These are phyloP conservation scores for Leucoagaricus sp. DNA, from an alignment of 1,284 basidiomycete species.

Conservation along the genomic window DNA sequence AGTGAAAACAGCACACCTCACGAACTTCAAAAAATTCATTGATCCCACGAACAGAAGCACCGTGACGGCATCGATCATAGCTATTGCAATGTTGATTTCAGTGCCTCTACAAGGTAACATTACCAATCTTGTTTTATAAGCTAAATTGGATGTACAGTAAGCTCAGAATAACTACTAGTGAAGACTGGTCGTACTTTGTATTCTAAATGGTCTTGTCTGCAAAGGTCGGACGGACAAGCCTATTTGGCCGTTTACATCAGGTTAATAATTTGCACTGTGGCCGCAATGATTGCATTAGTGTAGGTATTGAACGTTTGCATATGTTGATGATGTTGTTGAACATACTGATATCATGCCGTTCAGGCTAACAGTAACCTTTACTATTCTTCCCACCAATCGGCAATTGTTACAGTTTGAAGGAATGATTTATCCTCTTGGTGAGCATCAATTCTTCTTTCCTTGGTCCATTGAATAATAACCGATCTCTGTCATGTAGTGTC, in stretches of 20 bases:
- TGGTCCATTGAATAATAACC: background rate
- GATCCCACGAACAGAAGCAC: background rate
- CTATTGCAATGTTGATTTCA: background rate
- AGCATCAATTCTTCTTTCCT: background rate
- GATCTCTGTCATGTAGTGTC: background rate
- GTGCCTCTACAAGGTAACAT: background rate
- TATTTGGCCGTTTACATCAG: no score
- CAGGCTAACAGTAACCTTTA: background rate
- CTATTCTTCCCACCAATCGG: background rate
- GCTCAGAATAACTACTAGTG: no score
- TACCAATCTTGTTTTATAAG: background rate
- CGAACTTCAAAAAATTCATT: background rate
- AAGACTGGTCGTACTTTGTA: no score
- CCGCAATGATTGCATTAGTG: no score
- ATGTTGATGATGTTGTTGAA: no score
- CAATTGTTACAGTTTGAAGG: no score
- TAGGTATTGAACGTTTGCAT: no score
- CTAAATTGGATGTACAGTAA: no score
- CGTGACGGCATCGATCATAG: background rate
- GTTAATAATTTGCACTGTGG: no score
- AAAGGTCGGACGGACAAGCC: no score
- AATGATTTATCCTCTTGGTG: background rate
- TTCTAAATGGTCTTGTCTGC: no score
- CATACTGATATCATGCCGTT: no score
- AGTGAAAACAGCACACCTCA: background rate